Conservation (phyloP, 2,329 filamentous ascomycete genomes). For the Fusarium illudens region DNA sequence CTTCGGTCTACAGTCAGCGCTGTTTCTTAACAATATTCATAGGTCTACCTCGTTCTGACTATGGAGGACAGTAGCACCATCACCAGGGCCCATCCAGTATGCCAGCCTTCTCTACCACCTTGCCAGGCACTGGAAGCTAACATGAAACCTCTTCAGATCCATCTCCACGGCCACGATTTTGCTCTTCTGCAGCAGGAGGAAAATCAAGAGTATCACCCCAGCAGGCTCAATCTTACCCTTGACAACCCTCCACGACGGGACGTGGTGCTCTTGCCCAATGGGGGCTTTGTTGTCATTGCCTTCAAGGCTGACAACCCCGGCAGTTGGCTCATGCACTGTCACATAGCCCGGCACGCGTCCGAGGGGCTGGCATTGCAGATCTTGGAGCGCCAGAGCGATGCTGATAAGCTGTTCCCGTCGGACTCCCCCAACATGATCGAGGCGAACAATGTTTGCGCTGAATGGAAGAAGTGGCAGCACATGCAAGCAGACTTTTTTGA, state of each 20-base stretch:
- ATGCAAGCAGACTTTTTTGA: slow-evolving; percentile 17
- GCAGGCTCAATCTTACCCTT: slow-evolving; percentile 22
- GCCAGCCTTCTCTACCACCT: background rate
- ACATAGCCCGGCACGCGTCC: slow-evolving; percentile 58
- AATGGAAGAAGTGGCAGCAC: slow-evolving; percentile 21
- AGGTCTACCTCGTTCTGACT: slow-evolving; percentile 31
- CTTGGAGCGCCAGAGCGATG: slow-evolving; percentile 30
- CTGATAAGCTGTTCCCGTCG: slow-evolving; percentile 2
- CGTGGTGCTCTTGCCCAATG: slow-evolving; percentile 54
- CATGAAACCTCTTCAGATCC: slow-evolving; percentile 15
- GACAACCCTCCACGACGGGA: slow-evolving; percentile 61
- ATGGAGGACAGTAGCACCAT: slow-evolving; percentile 7
- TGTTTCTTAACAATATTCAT: background rate
- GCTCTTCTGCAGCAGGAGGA: slow-evolving; percentile 30
- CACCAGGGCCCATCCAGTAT: slow-evolving; percentile 31
- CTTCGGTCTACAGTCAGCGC: background rate
- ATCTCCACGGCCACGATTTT: slow-evolving; percentile 39
- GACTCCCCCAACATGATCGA: slow-evolving; percentile 9
- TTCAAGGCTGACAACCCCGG: slow-evolving; percentile 59
- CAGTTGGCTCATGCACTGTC: slow-evolving; percentile 59
- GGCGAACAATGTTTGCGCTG: slow-evolving; percentile 9
- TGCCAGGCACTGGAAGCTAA: background rate
- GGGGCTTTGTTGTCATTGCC: slow-evolving; percentile 57
- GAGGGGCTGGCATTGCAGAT: slow-evolving; percentile 36
- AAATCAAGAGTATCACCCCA: slow-evolving; percentile 9